Base-by-base conservation (phyloP, 495 filamentous ascomycete species). In the Penicillium pancosmium region DNA sequence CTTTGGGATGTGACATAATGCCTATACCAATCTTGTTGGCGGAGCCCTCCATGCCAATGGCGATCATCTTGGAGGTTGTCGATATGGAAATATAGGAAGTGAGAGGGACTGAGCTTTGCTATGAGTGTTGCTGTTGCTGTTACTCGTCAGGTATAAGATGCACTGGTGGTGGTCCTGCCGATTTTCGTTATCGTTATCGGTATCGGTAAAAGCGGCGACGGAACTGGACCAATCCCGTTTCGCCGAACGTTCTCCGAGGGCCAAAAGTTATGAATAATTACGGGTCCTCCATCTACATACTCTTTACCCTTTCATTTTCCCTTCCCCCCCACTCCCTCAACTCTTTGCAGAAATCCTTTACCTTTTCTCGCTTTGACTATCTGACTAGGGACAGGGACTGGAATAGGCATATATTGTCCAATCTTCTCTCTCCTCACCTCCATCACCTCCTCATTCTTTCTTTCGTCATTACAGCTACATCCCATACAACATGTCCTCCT, bases 21-120 rank as follows among this genome's bases (percentile, higher is more conserved):
- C 94, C 94, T 55, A 98, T 87, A 63, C 94, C 94, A 50, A 98
- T 82, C 73, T 98, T 98, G 81, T 98, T 98, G 76, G 94, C 94
- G 48, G 91, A 96, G 70, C 94, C 93, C 79, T 98, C 94, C 69
- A 95, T 90, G 49, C 95, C 95, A 67, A 98, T 84, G 55, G 91
- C 87, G 57, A 98, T 90, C 86, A 88, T 88, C 60, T 56, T 74
- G 71, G 43, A 23, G 10, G 44, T 35, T 7, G 36, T 49, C 18
- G 7, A 50, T 13, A 23, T 35, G 48, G 34, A 50, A 12, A 10
- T 31, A n/a, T 41, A 7, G 34, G 27, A 48, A 53, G 49, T 36
- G 49, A 10, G 9, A 46, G 5, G 10, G 16, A 46, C 0, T 21
- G 18, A 46, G 16, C 16, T 10, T 16, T 16, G 7, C 5, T 10